A percentile compares a stretch with the other conserved stretches of the same genome.
These are phyloP conservation scores for Apiospora pterosperma DNA, from an alignment of 2,329 filamentous ascomycete genomes.

Conservation along the genomic window DNA sequence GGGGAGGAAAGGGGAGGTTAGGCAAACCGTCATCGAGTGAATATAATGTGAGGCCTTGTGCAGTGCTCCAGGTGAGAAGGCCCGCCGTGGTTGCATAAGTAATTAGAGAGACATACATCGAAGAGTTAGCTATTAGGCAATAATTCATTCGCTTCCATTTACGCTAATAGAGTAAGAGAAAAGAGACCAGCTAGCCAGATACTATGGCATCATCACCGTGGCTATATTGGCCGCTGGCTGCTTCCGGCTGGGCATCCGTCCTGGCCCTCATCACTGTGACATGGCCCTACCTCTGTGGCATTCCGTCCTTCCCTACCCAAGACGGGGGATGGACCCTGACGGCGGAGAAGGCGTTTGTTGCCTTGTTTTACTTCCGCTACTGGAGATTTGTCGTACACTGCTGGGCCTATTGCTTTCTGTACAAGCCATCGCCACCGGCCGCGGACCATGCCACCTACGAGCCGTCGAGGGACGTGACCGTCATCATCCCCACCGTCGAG, in stretches of 20 bases:
- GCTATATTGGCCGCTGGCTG: background rate
- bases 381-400: slow-evolving; percentile 40
- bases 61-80: too few relatives aligned
- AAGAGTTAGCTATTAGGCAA: too few relatives aligned
- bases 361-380: slow-evolving; percentile 42
- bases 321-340: background rate
- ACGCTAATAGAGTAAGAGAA: background rate
- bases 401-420: slow-evolving; percentile 16
- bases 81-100: too few relatives aligned
- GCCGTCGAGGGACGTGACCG: slow-evolving; percentile 38
- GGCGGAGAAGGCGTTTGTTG: background rate
- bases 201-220: background rate
- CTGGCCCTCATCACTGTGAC: background rate
- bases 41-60: too few relatives aligned
- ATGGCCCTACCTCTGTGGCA: background rate
- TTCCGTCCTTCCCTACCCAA: background rate
- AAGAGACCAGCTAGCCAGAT: too few relatives aligned
- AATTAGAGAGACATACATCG: too few relatives aligned
- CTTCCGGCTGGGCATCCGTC: background rate
- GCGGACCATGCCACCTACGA: slow-evolving; percentile 17
- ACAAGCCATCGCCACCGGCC: slow-evolving; percentile 17
- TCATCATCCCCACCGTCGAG: slow-evolving; percentile 50
- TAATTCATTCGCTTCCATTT: too few relatives aligned
- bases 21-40: background rate
- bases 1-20: too few relatives aligned